phyloP scores from a whole-genome alignment of 306 rosid species.

The Dryas drummondii region DNA sequence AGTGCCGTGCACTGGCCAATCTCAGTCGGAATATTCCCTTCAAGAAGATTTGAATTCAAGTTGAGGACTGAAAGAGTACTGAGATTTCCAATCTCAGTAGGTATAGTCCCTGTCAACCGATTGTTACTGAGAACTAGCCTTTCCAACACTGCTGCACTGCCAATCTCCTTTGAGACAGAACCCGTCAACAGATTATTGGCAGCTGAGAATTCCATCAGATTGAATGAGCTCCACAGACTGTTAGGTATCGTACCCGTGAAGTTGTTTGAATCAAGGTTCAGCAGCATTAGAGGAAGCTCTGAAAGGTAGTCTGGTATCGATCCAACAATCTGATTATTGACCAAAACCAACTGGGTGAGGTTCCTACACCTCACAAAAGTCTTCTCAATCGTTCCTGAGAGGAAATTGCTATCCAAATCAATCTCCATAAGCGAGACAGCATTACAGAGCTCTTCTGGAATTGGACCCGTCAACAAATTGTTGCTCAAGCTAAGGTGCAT shows the following conservation, averaged over 20 bases:
- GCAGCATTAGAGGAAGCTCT: conserved; percentile 73
- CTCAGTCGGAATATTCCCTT: conserved; percentile 67
- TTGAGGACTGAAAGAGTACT: conserved; percentile 64
- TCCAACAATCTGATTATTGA: conserved; percentile 68
- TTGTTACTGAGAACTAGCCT: conserved; percentile 81
- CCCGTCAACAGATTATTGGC: conserved; percentile 74
- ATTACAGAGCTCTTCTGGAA: conserved; percentile 77
- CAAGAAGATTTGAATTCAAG: conserved; percentile 75
- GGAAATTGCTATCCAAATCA: conserved; percentile 66
- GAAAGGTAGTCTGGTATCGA: conserved; percentile 73
- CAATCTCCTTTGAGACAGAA: conserved; percentile 68
- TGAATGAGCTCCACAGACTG: conserved; percentile 54
- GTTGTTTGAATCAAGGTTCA: conserved; percentile 81
- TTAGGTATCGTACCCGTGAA: conserved; percentile 70
- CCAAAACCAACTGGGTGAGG: conserved; percentile 65
- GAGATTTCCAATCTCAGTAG: conserved; percentile 73
- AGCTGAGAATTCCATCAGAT: conserved; percentile 84
- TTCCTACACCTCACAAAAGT: conserved; percentile 67
- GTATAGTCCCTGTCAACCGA: conserved; percentile 61
- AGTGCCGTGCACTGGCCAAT: conserved; percentile 65
- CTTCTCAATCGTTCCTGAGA: conserved; percentile 58
- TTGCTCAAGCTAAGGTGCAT: conserved; percentile 67
- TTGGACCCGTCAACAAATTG: conserved; percentile 62
- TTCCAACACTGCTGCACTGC: conserved; percentile 53
- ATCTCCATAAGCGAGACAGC: conserved; percentile 67